Percentiles rank a stretch among this genome's conserved stretches.
phyloP scores from a whole-genome alignment of 2,329 filamentous ascomycete genomes.

The Nothopassalora personata region DNA sequence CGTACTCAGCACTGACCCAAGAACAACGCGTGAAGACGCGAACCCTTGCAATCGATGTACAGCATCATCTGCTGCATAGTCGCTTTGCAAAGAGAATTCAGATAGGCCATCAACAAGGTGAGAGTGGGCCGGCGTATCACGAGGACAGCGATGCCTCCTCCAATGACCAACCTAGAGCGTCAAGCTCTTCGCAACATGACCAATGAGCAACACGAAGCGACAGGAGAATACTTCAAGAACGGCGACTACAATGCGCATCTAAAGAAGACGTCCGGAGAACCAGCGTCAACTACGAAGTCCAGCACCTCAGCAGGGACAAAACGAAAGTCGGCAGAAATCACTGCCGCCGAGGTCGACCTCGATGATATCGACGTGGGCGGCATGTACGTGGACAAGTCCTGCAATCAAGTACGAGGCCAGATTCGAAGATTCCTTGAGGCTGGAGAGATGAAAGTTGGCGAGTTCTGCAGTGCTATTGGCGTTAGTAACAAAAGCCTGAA shows the following conservation, averaged over 20 bases:
- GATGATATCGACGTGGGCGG: conserved; percentile 16
- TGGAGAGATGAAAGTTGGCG: conserved; percentile 41
- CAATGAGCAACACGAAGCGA: conserved; percentile 1
- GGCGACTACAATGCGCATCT: conserved; percentile 3
- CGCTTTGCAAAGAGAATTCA: no score
- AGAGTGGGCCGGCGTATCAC: no score
- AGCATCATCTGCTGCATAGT: no score
- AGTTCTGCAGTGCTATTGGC: conserved; percentile 40
- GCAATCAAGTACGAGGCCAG: conserved; percentile 37
- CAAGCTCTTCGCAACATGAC: background rate
- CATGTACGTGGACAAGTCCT: conserved; percentile 13
- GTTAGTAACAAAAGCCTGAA: conserved; percentile 34
- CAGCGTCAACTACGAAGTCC: background rate
- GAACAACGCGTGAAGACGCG: no score
- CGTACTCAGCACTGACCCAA: no score
- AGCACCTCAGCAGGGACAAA: background rate
- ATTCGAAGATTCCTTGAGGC: conserved; percentile 41
- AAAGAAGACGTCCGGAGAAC: background rate
- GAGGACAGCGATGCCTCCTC: no score
- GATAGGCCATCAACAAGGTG: no score
- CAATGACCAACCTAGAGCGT: background rate
- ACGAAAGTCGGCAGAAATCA: no score
- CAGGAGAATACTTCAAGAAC: conserved; percentile 4
- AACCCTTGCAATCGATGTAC: no score
- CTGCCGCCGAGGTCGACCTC: conserved; percentile 1